Evolutionary conservation across 225 moss, liverwort and hornwort species (phyloP).

Genomic region (Rhytidiadelphus loreus): DNA sequence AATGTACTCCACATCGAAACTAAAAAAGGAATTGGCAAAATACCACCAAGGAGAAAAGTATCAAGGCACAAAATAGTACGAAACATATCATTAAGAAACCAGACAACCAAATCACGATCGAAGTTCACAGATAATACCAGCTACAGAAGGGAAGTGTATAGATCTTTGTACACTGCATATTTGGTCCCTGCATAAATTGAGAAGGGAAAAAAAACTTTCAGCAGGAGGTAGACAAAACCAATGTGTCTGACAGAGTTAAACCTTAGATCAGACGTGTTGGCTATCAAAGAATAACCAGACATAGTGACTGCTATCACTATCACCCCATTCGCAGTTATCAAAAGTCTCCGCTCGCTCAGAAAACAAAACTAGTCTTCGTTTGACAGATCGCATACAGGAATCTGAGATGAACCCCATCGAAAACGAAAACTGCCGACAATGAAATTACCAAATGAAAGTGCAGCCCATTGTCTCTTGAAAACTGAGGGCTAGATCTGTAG

Average conservation of each 20-base stretch:
- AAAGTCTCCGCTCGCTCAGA: background rate
- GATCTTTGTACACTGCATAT: conserved; percentile 86
- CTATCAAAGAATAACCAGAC: background rate
- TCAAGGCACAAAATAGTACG: background rate
- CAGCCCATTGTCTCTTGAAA: conserved; percentile 99
- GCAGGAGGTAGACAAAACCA: background rate
- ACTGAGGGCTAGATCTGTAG: conserved; percentile 96
- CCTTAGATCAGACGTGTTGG: background rate
- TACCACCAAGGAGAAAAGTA: background rate
- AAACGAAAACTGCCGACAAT: background rate
- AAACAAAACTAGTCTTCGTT: background rate
- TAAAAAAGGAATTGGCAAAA: background rate
- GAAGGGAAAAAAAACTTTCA: background rate
- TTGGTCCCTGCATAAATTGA: conserved; percentile 70
- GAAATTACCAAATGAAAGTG: conserved; percentile 76
- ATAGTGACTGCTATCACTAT: background rate
- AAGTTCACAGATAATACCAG: conserved; percentile 43
- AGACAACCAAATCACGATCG: background rate
- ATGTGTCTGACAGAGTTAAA: background rate
- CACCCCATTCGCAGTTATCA: background rate
- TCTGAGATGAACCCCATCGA: background rate
- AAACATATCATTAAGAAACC: background rate
- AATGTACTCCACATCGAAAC: background rate
- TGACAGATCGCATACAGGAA: background rate
- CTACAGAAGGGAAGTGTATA: conserved; percentile 83